phyloP scores from a whole-genome alignment of 345 rosid genomes.

The Salix viminalis region DNA sequence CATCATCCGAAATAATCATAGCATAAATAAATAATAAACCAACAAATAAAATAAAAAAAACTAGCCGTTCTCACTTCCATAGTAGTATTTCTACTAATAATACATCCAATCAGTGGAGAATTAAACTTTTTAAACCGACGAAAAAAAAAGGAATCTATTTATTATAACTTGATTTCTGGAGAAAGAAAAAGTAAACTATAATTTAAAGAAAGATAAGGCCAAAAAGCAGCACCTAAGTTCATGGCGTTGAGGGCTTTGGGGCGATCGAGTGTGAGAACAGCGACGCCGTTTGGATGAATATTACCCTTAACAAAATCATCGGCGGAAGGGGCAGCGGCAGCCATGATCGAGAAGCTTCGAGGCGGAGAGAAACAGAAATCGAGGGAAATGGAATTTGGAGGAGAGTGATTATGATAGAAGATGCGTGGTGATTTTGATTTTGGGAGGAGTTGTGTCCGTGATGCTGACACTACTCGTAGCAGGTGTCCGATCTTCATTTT shows the following conservation, averaged over 20 bases:
- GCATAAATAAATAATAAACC: not conserved
- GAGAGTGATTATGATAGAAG: conserved; percentile 8
- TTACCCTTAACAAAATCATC: conserved; percentile 67
- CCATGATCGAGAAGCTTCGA: conserved; percentile 45
- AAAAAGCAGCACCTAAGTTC: conserved; percentile 53
- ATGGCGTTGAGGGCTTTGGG: conserved; percentile 97
- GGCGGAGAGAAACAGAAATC: conserved; percentile 9
- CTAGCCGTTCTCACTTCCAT: no score
- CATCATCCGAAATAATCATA: not conserved
- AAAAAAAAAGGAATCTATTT: not conserved
- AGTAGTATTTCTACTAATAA: no score
- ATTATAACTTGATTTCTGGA: no score
- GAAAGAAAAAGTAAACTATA: not conserved
- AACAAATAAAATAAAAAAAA: not conserved
- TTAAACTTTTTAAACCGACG: not conserved
- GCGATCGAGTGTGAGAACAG: conserved; percentile 87
- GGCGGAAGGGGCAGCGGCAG: conserved; percentile 39
- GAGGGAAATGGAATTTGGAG: not conserved
- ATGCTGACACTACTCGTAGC: not conserved
- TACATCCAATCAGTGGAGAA: no score
- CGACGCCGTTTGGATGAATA: conserved; percentile 79
- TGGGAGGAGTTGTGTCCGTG: conserved; percentile 10
- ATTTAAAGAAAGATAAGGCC: not conserved
- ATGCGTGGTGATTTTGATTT: conserved; percentile 7
- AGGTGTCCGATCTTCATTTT: conserved; percentile 18